Conservation (phyloP, 2,329 filamentous ascomycete species). For the Arthrinium phaeospermum region DNA sequence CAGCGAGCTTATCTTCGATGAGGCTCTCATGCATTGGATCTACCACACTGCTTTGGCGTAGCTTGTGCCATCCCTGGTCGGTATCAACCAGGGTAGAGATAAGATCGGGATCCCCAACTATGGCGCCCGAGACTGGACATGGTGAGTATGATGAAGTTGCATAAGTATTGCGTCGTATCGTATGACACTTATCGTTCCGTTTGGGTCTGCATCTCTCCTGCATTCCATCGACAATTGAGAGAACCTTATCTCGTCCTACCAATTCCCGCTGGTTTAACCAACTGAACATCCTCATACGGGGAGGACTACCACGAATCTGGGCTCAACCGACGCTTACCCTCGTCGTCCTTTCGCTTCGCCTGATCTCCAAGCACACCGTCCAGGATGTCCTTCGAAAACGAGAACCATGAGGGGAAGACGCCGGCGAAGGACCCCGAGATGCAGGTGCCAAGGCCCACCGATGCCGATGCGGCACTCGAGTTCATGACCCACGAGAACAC, state of each 20-base stretch:
- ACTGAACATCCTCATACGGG: not conserved
- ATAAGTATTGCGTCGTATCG: not conserved
- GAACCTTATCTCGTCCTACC: not conserved
- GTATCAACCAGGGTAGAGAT: not conserved
- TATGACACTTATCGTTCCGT: not conserved
- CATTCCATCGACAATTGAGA: not conserved
- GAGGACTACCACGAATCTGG: not conserved
- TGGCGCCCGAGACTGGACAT: not conserved
- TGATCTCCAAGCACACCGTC: not conserved
- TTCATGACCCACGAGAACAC: constrained; percentile 30
- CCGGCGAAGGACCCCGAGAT: not conserved
- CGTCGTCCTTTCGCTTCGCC: not conserved
- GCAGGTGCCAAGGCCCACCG: constrained; percentile 24
- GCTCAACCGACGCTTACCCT: not conserved
- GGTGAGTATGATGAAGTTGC: not conserved
- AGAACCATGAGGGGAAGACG: constrained; percentile 21
- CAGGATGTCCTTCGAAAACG: constrained; percentile 26
- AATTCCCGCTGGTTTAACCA: not conserved
- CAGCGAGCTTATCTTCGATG: not conserved
- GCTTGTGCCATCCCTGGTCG: not conserved
- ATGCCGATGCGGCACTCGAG: constrained; percentile 33
- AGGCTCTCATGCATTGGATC: not conserved
- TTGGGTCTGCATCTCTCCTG: not conserved
- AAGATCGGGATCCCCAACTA: not conserved
- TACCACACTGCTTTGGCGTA: not conserved